Base-by-base conservation (phyloP, 2,329 filamentous ascomycete species). In the Fusarium domesticum region DNA sequence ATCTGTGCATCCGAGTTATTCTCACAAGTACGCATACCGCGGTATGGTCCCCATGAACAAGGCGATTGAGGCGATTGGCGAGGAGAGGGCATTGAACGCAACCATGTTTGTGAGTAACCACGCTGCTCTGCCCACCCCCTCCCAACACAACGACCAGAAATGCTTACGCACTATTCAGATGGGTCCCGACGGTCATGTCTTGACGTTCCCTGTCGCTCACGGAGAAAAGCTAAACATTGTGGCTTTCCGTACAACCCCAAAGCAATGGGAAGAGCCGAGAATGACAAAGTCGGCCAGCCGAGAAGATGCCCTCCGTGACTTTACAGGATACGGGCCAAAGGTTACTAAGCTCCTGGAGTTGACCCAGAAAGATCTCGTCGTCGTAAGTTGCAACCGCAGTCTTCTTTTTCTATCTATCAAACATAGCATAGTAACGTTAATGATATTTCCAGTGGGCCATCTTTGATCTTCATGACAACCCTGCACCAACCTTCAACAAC, bases 21-120 rank as follows among this genome's bases (percentile, higher is more conserved):
- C 73, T 0, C 71, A 76, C 16, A 80, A 80, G 54, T 79, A 81
- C 56, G 80, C 77, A 1, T 85, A 83, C 52, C 70, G 82, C 0
- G 64, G 60, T 1, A 43, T 66, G 6, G 41, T 67, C 0, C 55
- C 62, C 0, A 83, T 86, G 72, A 65, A 74, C 2, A 65, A 76
- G 34, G 78, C 80, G 0, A 65, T 73, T 2, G 64, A 69, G 4
- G 69, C 72, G 2, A 56, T 86, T 2, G 76, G 75, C 1, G 47
- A 55, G 7, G 48, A 66, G 18, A 59, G 59, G 39, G 63, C 64
- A 0, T 49, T 48, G 31, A 67, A 67, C 19, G 52, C 60, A 1
- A 60, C 50, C 15, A 59, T 62, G 45, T 54, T 59, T 19, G 57
- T 60, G 12, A 50, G 57, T 56, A 16, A 18, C 11, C 15, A 6